Evolutionary conservation across 2,329 filamentous ascomycete genomes (phyloP).

Genomic region (Cadophora sp.): DNA sequence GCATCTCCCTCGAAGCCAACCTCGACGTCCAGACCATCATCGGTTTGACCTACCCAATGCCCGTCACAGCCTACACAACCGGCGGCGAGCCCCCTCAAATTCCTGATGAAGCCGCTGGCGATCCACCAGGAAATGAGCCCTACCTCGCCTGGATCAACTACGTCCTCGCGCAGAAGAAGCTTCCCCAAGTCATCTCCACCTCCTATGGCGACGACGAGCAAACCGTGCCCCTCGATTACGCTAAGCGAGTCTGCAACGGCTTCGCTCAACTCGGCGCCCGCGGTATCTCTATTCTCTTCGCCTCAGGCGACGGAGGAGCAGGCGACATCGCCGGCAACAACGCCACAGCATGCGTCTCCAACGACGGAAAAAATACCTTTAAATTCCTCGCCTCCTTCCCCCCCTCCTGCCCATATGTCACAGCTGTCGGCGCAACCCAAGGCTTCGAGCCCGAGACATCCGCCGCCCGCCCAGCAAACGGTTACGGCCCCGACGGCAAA

Average conservation of each 20-base stretch:
- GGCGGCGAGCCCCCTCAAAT: constrained; percentile 60
- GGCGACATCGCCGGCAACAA: constrained; percentile 48
- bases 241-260: constrained; percentile 57
- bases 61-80: constrained; percentile 60
- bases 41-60: constrained; percentile 60
- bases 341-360: constrained; percentile 53
- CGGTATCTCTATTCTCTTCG: constrained; percentile 57
- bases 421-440: constrained; percentile 33
- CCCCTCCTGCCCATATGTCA: constrained; percentile 48
- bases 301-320: constrained; percentile 58
- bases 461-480: constrained; percentile 40
- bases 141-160: constrained; percentile 61
- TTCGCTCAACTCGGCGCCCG: constrained; percentile 60
- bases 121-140: constrained; percentile 56
- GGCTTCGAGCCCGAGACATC: constrained; percentile 28
- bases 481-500: constrained; percentile 45
- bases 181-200: constrained; percentile 62
- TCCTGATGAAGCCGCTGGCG: constrained; percentile 47
- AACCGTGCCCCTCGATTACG: constrained; percentile 58
- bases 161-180: constrained; percentile 52
- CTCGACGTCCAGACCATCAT: constrained; percentile 62
- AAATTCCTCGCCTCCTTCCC: constrained; percentile 63
- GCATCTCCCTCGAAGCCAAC: constrained; percentile 54
- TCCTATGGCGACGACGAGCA: constrained; percentile 66
- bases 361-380: constrained; percentile 61